Evolutionary conservation across 176 grass and related monocot genomes (phyloP).

Genomic region (Triticum urartu): DNA sequence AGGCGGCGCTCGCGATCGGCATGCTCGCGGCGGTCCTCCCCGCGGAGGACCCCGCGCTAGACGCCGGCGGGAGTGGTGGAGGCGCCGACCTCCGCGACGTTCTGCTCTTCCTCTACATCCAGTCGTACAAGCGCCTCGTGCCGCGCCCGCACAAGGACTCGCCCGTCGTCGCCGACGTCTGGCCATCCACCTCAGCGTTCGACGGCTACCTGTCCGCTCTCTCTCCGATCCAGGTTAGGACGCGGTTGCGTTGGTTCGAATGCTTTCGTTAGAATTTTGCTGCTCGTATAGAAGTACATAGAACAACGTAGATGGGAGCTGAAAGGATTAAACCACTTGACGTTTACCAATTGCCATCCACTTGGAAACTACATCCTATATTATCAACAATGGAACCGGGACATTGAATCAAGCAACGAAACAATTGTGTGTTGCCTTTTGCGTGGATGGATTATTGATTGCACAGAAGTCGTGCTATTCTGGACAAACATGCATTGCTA

Average conservation of each 20-base stretch:
- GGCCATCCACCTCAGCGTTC: slow-evolving; percentile 94
- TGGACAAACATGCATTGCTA: neutral
- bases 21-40: slow-evolving; percentile 80
- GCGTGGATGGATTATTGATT: slow-evolving; percentile 7
- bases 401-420: neutral
- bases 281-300: neutral
- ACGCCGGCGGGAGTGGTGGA: slow-evolving; percentile 20
- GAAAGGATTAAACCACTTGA: neutral
- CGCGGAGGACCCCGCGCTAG: slow-evolving; percentile 54
- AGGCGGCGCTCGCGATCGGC: slow-evolving; percentile 63
- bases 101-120: slow-evolving; percentile 87
- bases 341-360: neutral
- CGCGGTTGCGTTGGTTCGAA: neutral
- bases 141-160: slow-evolving; percentile 94
- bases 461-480: neutral
- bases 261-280: neutral
- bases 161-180: slow-evolving; percentile 71
- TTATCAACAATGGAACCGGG: neutral
- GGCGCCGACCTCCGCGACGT: slow-evolving; percentile 64
- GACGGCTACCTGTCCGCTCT: slow-evolving; percentile 90
- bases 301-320: neutral
- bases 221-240: slow-evolving; percentile 89
- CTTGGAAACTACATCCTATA: neutral
- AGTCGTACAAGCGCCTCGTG: slow-evolving; percentile 87
- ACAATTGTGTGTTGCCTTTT: neutral